Evolutionary conservation across 2,329 filamentous ascomycete species (phyloP).

Genomic region (Claviceps fusiformis): DNA sequence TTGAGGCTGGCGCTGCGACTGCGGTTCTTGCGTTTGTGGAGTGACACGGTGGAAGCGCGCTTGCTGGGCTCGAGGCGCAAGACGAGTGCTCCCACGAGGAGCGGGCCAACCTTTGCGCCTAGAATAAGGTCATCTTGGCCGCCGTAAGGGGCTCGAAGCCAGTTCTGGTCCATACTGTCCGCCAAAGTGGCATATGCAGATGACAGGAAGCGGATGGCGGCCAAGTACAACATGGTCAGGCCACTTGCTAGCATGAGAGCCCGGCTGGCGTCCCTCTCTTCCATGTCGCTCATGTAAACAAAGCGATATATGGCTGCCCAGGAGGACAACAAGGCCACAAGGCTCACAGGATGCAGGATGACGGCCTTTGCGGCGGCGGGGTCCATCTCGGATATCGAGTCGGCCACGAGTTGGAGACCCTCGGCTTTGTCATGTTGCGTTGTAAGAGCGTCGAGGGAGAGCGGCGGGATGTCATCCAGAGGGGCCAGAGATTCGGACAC

Average conservation of each 20-base stretch:
- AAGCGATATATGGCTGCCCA: conserved; percentile 34
- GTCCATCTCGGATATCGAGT: conserved; percentile 72
- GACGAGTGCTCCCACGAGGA: conserved; percentile 59
- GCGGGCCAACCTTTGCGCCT: conserved; percentile 52
- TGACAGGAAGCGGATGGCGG: conserved; percentile 46
- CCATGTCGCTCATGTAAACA: conserved; percentile 23
- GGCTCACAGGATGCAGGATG: conserved; percentile 45
- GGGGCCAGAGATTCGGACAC: conserved; percentile 27
- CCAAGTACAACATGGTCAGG: conserved; percentile 48
- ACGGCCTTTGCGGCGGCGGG: conserved; percentile 51
- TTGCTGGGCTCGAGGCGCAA: conserved; percentile 44
- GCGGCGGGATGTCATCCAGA: conserved; percentile 42
- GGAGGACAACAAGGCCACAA: conserved; percentile 31
- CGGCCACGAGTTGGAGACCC: conserved; percentile 61
- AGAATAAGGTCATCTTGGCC: conserved; percentile 43
- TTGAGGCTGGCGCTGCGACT: conserved; percentile 27
- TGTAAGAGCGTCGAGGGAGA: conserved; percentile 46
- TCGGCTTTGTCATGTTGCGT: conserved; percentile 46
- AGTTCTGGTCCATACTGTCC: conserved; percentile 46
- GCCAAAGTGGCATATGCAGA: conserved; percentile 49
- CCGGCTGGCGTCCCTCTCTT: conserved; percentile 35
- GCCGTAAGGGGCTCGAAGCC: conserved; percentile 33
- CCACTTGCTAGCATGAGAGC: conserved; percentile 45
- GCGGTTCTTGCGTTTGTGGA: conserved; percentile 20
- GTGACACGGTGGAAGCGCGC: conserved; percentile 9